Evolutionary conservation across 2,329 filamentous ascomycete species (phyloP).

Genomic region (Thielaviopsis punctulata): DNA sequence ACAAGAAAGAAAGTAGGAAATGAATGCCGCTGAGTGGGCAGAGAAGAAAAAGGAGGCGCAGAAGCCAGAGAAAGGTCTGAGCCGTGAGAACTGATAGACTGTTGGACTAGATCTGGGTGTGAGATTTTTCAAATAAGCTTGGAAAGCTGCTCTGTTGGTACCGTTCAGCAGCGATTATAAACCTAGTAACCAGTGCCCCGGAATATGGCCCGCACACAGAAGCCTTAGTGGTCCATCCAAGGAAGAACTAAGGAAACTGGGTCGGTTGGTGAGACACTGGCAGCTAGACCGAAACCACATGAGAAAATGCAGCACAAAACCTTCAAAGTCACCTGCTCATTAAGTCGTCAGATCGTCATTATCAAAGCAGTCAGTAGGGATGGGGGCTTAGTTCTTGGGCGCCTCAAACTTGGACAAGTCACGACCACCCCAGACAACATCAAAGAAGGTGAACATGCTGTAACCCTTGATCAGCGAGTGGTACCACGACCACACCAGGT

Average conservation of each 20-base stretch:
- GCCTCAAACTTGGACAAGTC: conserved; percentile 1
- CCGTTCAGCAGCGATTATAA: background rate
- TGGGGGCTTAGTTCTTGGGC: background rate
- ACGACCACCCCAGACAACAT: conserved; percentile 22
- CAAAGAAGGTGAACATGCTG: conserved; percentile 34
- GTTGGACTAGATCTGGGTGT: no score
- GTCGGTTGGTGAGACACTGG: background rate
- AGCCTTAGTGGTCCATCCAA: background rate
- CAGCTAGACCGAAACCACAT: background rate
- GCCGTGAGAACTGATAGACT: no score
- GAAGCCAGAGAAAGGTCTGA: no score
- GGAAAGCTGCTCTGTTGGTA: background rate
- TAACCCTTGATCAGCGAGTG: conserved; percentile 42
- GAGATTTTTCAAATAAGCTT: no score
- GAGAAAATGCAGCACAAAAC: background rate
- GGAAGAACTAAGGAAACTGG: background rate
- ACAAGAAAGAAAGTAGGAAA: background rate
- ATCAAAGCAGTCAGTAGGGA: background rate
- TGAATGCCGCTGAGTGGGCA: no score
- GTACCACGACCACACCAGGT: conserved; percentile 37
- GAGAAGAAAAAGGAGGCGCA: no score
- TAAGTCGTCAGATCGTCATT: no score
- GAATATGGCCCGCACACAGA: background rate
- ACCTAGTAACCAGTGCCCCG: background rate
- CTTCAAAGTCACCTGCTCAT: no score